phyloP scores from a whole-genome alignment of 495 filamentous ascomycete genomes.

The Neurospora hispaniola region DNA sequence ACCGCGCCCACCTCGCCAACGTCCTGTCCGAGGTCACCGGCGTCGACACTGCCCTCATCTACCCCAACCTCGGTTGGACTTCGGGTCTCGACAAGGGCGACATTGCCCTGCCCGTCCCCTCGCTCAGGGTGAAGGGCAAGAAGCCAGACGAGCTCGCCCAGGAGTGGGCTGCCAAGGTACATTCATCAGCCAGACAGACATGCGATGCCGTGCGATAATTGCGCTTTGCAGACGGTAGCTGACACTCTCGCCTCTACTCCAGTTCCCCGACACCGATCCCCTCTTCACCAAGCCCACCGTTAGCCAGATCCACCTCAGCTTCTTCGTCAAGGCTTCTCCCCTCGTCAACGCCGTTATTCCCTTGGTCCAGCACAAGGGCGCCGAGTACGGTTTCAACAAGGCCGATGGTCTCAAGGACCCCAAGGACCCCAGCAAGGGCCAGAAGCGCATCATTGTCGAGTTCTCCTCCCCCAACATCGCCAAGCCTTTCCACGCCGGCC shows the following conservation, averaged over 20 bases:
- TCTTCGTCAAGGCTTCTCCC: constrained; percentile 61
- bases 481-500: constrained; percentile 58
- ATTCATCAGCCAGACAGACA: neutral
- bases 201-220: neutral
- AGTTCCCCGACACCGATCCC: constrained; percentile 66
- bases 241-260: neutral
- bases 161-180: constrained; percentile 60
- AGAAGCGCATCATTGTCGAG: constrained; percentile 54
- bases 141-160: constrained; percentile 63
- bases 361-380: constrained; percentile 50
- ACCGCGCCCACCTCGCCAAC: constrained; percentile 70
- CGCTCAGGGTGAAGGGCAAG: constrained; percentile 70
- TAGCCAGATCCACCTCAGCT: constrained; percentile 60
- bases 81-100: constrained; percentile 82
- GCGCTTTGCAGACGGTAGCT: neutral
- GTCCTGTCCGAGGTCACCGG: constrained; percentile 61
- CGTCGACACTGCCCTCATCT: constrained; percentile 67
- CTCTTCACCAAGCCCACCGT: constrained; percentile 57
- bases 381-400: constrained; percentile 55
- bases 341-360: constrained; percentile 52
- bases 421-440: constrained; percentile 56
- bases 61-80: constrained; percentile 70
- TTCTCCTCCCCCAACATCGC: constrained; percentile 55
- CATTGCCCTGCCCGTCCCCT: constrained; percentile 65
- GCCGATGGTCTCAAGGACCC: constrained; percentile 58